Conservation (phyloP, 2,329 filamentous ascomycete genomes). For the Hypoxylon sp. region DNA sequence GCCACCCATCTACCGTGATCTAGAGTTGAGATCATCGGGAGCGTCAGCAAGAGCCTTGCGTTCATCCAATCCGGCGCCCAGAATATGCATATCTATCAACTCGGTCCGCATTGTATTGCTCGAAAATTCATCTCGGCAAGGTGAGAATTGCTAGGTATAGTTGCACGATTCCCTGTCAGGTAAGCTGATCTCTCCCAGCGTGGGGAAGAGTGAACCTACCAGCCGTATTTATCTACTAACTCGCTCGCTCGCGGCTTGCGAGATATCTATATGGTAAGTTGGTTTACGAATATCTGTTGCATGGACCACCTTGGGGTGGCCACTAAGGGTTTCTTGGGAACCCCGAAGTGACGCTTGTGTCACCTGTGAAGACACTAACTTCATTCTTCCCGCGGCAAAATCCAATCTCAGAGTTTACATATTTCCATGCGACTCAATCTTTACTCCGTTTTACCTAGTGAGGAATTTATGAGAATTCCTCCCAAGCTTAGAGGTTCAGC, state of each 20-base stretch:
- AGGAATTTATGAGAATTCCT: background rate
- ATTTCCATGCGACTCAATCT: slow-evolving; percentile 2
- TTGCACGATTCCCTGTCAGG: slow-evolving; percentile 27
- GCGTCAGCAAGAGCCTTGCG: slow-evolving; percentile 23
- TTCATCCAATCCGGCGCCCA: slow-evolving; percentile 20
- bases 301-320: slow-evolving; percentile 14
- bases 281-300: slow-evolving; percentile 5
- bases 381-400: slow-evolving; percentile 7
- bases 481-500: background rate
- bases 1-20: slow-evolving; percentile 23
- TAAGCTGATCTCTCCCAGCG: slow-evolving; percentile 26
- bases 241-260: slow-evolving; percentile 6
- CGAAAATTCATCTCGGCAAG: slow-evolving; percentile 19
- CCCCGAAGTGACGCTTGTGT: background rate
- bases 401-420: slow-evolving; percentile 4
- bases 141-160: slow-evolving; percentile 26
- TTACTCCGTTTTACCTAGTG: background rate
- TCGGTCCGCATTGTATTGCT: slow-evolving; percentile 29
- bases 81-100: slow-evolving; percentile 25
- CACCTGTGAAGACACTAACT: slow-evolving; percentile 5
- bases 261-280: slow-evolving; percentile 12
- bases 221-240: slow-evolving; percentile 20
- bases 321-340: slow-evolving; percentile 8
- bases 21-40: slow-evolving; percentile 22
- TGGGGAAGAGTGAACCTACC: slow-evolving; percentile 12